phyloP scores from a whole-genome alignment of 176 grass and related monocot species.

The Eleusine coracana region DNA sequence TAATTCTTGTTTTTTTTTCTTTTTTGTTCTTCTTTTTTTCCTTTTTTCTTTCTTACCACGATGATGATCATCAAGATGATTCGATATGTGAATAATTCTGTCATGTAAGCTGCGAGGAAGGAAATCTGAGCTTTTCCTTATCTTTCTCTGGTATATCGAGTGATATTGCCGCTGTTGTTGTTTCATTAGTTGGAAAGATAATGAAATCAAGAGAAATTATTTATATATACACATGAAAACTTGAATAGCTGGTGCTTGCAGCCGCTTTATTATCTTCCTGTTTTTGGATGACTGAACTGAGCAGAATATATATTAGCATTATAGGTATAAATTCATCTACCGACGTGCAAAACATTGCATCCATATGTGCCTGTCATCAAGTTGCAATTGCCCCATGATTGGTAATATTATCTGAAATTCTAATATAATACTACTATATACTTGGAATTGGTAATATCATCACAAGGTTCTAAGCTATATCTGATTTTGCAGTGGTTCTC shows the following conservation, averaged over 20 bases:
- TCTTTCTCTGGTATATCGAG: conserved; percentile 40
- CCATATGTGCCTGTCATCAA: background rate
- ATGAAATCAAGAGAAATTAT: conserved; percentile 48
- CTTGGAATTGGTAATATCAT: background rate
- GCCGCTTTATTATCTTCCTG: background rate
- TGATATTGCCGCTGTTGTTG: conserved; percentile 23
- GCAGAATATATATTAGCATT: background rate
- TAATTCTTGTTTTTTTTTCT: conserved; percentile 41
- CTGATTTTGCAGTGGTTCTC: conserved; percentile 33
- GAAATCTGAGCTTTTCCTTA: conserved; percentile 69
- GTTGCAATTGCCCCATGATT: background rate
- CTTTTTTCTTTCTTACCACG: conserved; percentile 43
- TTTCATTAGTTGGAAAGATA: conserved; percentile 56
- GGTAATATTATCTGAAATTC: conserved; percentile 5
- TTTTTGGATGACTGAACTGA: background rate
- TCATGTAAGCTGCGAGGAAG: conserved; percentile 58
- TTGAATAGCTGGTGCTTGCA: background rate
- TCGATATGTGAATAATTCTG: conserved; percentile 75
- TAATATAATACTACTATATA: background rate
- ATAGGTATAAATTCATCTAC: conserved; percentile 2
- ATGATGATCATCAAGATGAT: conserved; percentile 42
- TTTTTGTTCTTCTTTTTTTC: background rate
- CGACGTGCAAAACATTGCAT: background rate
- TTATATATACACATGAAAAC: conserved; percentile 33
- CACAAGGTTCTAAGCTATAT: conserved; percentile 7